phyloP scores from a whole-genome alignment of 805 yeast genomes.

The Wickerhamiella hasegawae region DNA sequence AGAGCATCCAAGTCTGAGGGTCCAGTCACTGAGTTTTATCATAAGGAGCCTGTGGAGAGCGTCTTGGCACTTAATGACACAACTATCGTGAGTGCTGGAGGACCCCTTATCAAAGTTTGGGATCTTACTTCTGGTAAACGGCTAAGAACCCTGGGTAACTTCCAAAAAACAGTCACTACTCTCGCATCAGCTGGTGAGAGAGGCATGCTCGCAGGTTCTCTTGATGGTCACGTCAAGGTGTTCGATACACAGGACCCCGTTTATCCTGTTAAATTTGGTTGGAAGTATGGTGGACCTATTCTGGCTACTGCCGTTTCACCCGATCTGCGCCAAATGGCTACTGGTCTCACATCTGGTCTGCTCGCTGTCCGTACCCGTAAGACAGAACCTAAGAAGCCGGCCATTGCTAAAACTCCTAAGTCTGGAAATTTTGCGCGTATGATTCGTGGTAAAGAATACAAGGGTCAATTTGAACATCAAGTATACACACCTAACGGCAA shows the following conservation, averaged over 20 bases:
- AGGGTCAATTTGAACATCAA: slow-evolving; percentile 75
- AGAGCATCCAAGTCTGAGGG: slow-evolving; percentile 32
- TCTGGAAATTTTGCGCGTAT: slow-evolving; percentile 56
- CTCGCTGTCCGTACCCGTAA: slow-evolving; percentile 78
- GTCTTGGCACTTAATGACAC: slow-evolving; percentile 60
- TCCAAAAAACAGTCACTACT: slow-evolving; percentile 87
- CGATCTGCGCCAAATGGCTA: slow-evolving; percentile 70
- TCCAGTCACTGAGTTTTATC: slow-evolving; percentile 52
- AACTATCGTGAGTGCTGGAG: slow-evolving; percentile 70
- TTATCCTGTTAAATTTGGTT: slow-evolving; percentile 87
- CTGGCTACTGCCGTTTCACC: slow-evolving; percentile 84
- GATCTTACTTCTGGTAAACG: slow-evolving; percentile 67
- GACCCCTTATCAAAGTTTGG: slow-evolving; percentile 77
- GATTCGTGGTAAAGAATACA: slow-evolving; percentile 82
- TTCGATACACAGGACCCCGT: slow-evolving; percentile 50
- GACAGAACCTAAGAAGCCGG: slow-evolving; percentile 32
- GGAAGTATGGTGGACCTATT: slow-evolving; percentile 95
- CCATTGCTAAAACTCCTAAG: slow-evolving; percentile 18
- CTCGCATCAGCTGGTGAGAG: slow-evolving; percentile 55
- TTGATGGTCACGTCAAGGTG: slow-evolving; percentile 95
- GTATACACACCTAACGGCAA: slow-evolving; percentile 34
- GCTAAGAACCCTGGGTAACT: slow-evolving; percentile 60
- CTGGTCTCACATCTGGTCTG: slow-evolving; percentile 82
- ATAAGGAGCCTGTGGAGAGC: slow-evolving; percentile 72
- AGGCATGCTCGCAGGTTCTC: slow-evolving; percentile 82